These are phyloP conservation scores for Rhizopogon vesiculosus DNA, from an alignment of 768 basidiomycete genomes.

Conservation along the genomic window DNA sequence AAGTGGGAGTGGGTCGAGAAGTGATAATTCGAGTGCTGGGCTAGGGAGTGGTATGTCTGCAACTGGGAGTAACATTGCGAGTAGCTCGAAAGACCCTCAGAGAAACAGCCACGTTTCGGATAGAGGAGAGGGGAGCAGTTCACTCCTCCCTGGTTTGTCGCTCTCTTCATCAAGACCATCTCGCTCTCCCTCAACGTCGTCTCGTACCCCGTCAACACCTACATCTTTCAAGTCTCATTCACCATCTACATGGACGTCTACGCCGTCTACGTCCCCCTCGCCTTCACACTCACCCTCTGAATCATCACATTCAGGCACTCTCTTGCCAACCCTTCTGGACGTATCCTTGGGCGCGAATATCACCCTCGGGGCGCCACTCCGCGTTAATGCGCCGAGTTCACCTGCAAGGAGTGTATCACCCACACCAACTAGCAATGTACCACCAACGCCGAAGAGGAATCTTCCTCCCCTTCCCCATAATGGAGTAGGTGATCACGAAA, in stretches of 20 bases:
- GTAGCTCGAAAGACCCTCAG: not conserved
- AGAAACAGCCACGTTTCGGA: constrained; percentile 3
- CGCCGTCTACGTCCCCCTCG: constrained; percentile 3
- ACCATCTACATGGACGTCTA: not conserved
- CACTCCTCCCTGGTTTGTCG: not conserved
- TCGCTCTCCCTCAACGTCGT: not conserved
- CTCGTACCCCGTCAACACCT: constrained; percentile 13
- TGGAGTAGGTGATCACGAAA: not conserved
- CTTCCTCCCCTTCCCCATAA: not conserved
- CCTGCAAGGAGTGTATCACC: not conserved
- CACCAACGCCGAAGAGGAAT: not conserved
- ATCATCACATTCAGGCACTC: not conserved
- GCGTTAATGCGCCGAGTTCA: not conserved
- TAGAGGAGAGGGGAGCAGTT: constrained; percentile 2
- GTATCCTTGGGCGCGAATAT: constrained; percentile 16
- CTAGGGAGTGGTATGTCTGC: no score
- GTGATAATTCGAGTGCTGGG: no score
- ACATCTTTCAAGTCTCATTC: constrained; percentile 1
- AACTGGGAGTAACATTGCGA: not conserved
- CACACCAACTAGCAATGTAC: not conserved
- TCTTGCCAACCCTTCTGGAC: constrained; percentile 4
- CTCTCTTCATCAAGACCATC: not conserved
- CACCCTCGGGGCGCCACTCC: constrained; percentile 10
- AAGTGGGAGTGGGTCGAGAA: not conserved
- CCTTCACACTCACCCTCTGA: constrained; percentile 4